Evolutionary conservation across 129 eudicot species (phyloP).

Genomic region (Tagetes erecta): DNA sequence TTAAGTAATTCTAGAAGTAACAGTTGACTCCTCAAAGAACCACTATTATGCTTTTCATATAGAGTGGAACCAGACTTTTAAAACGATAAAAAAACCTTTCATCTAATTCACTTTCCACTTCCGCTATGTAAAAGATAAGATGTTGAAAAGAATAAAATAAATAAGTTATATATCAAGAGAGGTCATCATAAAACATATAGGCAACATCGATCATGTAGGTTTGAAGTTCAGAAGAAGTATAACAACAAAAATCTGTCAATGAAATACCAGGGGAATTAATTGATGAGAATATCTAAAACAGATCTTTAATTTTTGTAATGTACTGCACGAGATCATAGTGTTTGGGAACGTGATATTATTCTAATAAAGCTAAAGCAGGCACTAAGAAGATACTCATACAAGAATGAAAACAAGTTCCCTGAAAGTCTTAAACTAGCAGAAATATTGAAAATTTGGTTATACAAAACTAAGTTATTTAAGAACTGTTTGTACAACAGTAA

Average conservation of each 20-base stretch:
- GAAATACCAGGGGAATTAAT: background rate
- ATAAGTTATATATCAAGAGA: background rate
- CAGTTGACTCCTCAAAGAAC: background rate
- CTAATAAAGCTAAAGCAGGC: background rate
- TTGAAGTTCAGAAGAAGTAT: background rate
- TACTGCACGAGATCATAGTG: background rate
- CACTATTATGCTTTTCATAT: background rate
- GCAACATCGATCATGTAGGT: background rate
- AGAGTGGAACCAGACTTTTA: background rate
- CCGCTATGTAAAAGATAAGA: background rate
- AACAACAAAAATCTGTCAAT: background rate
- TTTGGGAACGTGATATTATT: background rate
- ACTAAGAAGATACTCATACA: background rate
- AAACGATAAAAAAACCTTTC: background rate
- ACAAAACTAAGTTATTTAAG: background rate
- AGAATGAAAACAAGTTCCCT: background rate
- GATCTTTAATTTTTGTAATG: background rate
- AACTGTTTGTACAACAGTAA: background rate
- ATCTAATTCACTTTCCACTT: background rate
- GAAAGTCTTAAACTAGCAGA: conserved; percentile 6
- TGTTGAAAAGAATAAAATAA: background rate
- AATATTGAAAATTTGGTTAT: background rate
- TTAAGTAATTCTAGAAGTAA: background rate
- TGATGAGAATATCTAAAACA: background rate
- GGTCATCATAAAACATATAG: background rate